Conservation (phyloP, 2,329 filamentous ascomycete genomes). For the Aureobasidium sp. region DNA sequence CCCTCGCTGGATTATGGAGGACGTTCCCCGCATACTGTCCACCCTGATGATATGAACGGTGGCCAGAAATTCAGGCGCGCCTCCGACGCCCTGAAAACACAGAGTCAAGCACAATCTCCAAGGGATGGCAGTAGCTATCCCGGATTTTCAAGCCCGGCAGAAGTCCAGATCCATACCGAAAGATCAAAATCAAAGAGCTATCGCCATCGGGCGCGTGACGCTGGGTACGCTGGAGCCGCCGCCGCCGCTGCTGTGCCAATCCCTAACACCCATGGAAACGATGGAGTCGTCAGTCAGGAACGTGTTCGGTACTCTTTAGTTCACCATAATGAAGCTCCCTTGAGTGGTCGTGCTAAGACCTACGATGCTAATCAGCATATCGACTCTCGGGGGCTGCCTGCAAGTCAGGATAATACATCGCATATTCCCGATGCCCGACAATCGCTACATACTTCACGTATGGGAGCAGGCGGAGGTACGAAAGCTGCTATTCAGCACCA, state of each 20-base stretch:
- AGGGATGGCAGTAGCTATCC: neutral
- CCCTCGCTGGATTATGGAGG: neutral
- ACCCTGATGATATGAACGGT: constrained; percentile 2
- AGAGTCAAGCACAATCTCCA: neutral
- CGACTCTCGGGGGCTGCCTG: constrained; percentile 9
- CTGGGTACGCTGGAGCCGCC: constrained; percentile 27
- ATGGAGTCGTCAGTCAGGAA: neutral
- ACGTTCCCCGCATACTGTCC: neutral
- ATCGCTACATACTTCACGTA: constrained; percentile 33
- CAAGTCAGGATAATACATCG: constrained; percentile 7
- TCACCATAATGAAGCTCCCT: neutral
- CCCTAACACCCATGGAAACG: neutral
- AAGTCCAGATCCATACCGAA: neutral
- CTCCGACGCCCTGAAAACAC: constrained; percentile 15
- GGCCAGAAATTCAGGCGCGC: constrained; percentile 15
- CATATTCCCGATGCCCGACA: constrained; percentile 26
- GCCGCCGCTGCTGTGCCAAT: constrained; percentile 20
- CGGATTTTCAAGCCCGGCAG: neutral
- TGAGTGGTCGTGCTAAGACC: neutral
- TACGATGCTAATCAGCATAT: neutral
- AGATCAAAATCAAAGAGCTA: constrained; percentile 19
- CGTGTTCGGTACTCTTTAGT: neutral
- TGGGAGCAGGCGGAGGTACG: constrained; percentile 28
- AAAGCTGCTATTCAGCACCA: constrained; percentile 30
- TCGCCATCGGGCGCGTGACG: constrained; percentile 24